Conservation (phyloP, 148 eudicot species). For the Selenicereus undatus region DNA sequence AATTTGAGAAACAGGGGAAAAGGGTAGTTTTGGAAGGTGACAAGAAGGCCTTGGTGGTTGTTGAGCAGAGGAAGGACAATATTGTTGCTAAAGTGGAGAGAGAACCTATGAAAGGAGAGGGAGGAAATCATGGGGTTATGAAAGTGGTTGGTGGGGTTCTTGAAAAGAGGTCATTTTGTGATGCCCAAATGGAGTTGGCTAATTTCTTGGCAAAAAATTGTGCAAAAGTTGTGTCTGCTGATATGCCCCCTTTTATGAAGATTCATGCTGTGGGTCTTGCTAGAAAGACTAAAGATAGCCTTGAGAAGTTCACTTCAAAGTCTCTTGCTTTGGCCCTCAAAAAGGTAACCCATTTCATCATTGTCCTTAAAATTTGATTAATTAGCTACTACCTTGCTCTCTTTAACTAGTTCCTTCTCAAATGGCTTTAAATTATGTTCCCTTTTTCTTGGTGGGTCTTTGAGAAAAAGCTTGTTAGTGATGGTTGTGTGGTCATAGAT, state of each 20-base stretch:
- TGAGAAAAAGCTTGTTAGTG: not conserved
- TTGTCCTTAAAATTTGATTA: not conserved
- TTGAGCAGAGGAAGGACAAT: slow-evolving; percentile 6
- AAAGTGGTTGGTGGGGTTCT: slow-evolving; percentile 14
- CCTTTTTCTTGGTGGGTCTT: not conserved
- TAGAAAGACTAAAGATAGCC: slow-evolving; percentile 80
- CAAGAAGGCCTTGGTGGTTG: slow-evolving; percentile 11
- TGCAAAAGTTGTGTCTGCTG: slow-evolving; percentile 78
- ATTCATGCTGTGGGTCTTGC: slow-evolving; percentile 90
- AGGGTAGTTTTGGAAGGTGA: slow-evolving; percentile 30
- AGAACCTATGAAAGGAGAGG: slow-evolving; percentile 20
- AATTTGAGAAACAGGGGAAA: slow-evolving; percentile 23
- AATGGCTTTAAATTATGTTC: not conserved
- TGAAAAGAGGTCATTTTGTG: slow-evolving; percentile 60
- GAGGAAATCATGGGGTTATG: slow-evolving; percentile 19
- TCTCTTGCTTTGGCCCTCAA: slow-evolving; percentile 82
- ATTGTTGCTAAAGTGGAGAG: not conserved
- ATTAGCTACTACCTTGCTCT: not conserved
- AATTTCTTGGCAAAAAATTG: slow-evolving; percentile 65
- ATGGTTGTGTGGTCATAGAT: not conserved
- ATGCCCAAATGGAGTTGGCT: slow-evolving; percentile 52
- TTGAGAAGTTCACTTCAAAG: slow-evolving; percentile 86
- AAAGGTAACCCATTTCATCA: slow-evolving; percentile 45
- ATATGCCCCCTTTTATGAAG: slow-evolving; percentile 92
- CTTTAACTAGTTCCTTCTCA: not conserved